Base-by-base conservation (phyloP, 805 yeast genomes). In the Metschnikowia lachancei region DNA sequence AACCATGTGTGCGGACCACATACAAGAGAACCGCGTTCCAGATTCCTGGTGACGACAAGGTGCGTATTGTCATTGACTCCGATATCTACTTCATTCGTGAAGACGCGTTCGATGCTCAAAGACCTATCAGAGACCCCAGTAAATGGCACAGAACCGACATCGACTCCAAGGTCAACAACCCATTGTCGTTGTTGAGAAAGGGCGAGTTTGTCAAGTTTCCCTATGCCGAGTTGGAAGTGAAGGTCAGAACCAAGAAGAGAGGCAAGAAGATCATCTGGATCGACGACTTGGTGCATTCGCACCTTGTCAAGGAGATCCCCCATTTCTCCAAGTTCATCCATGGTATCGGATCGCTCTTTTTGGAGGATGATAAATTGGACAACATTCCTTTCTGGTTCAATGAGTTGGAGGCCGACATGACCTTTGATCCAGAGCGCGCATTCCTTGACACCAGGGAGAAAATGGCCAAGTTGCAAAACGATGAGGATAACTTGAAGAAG, bases 11-110 rank as follows among this genome's bases (percentile, higher is more conserved):
- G 63, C 82, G 98, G 70, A 80, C 97, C 10, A 80, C 84, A 31
- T 89, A 87, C 70, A 87, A 89, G 35, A 79, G 98, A 66, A 87
- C 96, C 5, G 98, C 98, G 2, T 92, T 94, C 74, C 97, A 92
- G 74, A 92, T 92, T 58, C 99, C 99, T 2, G 97, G 97, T 48
- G 98, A 94, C 64, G 95, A 91, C 64, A 80, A 92, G 60, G 85
- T 91, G 32, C 82, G 98, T 63, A 83, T 94, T 50, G 83, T 87
- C 36, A 87, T 92, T 53, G 98, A 92, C 67, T 85, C 95, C 13
- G 94, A 94, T 63, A 81, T 94, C 46, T 62, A 83, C 43, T 91
- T 87, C 62, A 83, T 92, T 51, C 81, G 98, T 58, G 99, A 92
- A 64, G 98, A 92, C 64, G 69, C 92, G 0, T 85, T 92, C 61